phyloP scores from a whole-genome alignment of 2,329 filamentous ascomycete species.

The Exophiala aquamarina region DNA sequence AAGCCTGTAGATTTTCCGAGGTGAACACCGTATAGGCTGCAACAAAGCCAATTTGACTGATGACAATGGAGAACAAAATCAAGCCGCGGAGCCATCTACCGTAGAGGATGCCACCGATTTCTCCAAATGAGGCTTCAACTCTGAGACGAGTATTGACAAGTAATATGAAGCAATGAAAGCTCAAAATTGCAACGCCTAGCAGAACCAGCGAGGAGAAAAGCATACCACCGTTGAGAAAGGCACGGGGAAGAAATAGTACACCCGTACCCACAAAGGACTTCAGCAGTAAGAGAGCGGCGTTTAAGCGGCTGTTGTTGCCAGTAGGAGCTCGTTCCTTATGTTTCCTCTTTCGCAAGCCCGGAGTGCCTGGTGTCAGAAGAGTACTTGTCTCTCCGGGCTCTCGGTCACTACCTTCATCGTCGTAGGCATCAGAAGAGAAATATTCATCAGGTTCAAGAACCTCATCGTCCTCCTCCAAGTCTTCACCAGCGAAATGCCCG shows the following conservation, averaged over 20 bases:
- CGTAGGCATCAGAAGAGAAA: slow-evolving; percentile 75
- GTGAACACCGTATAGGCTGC: slow-evolving; percentile 97
- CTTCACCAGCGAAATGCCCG: slow-evolving; percentile 95
- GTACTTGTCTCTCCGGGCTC: slow-evolving; percentile 88
- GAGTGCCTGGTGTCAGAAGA: slow-evolving; percentile 67
- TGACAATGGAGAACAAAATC: slow-evolving; percentile 87
- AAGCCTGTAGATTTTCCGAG: slow-evolving; percentile 90
- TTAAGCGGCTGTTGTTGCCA: slow-evolving; percentile 75
- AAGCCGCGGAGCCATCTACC: slow-evolving; percentile 84
- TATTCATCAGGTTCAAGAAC: slow-evolving; percentile 84
- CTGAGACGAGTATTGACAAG: slow-evolving; percentile 82
- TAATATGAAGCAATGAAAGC: slow-evolving; percentile 96
- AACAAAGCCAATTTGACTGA: slow-evolving; percentile 94
- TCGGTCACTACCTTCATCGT: slow-evolving; percentile 56
- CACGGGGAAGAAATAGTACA: slow-evolving; percentile 86
- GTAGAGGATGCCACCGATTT: slow-evolving; percentile 90
- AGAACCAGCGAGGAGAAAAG: slow-evolving; percentile 91
- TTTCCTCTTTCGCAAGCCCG: slow-evolving; percentile 70
- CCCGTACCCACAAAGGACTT: slow-evolving; percentile 98
- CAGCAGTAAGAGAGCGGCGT: slow-evolving; percentile 79
- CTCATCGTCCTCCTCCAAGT: slow-evolving; percentile 95
- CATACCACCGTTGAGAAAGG: slow-evolving; percentile 96
- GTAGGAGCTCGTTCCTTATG: slow-evolving; percentile 72
- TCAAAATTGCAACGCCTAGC: slow-evolving; percentile 78
- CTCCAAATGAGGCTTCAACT: slow-evolving; percentile 93